Percentiles rank a stretch among this genome's conserved stretches.
Evolutionary conservation across 345 rosid species (phyloP).

Genomic region (Gossypium stocksii): DNA sequence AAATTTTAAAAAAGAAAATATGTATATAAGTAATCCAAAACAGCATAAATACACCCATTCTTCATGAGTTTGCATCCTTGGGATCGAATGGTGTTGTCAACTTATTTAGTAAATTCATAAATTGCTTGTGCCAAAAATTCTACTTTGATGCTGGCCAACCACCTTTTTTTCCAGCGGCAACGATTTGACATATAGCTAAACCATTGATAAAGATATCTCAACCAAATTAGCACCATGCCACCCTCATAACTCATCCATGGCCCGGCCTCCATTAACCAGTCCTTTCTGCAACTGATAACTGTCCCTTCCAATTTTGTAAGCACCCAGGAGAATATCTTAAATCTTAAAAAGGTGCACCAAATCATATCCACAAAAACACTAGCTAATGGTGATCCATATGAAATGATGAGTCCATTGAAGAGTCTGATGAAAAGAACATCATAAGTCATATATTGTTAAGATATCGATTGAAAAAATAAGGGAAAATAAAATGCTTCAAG

Average conservation of each 20-base stretch:
- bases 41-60: too few species aligned
- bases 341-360: neutral
- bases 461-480: too few species aligned
- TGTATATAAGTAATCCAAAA: too few species aligned
- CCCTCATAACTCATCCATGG: neutral
- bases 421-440: too few species aligned
- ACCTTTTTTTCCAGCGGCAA: neutral
- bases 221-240: neutral
- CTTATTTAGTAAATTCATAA: neutral
- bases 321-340: neutral
- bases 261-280: neutral
- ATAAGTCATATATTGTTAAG: too few species aligned
- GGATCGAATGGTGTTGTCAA: too few species aligned
- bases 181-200: neutral
- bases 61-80: too few species aligned
- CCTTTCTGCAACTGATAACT: neutral
- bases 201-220: neutral
- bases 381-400: too few species aligned
- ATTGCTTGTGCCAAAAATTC: neutral
- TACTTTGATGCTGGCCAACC: neutral
- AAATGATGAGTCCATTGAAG: too few species aligned
- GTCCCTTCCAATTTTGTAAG: constrained; percentile 5
- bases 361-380: neutral
- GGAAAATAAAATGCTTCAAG: too few species aligned
- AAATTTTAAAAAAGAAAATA: too few species aligned